Base-by-base conservation (phyloP, 306 rosid genomes). In the Herpetospermum pedunculosum region DNA sequence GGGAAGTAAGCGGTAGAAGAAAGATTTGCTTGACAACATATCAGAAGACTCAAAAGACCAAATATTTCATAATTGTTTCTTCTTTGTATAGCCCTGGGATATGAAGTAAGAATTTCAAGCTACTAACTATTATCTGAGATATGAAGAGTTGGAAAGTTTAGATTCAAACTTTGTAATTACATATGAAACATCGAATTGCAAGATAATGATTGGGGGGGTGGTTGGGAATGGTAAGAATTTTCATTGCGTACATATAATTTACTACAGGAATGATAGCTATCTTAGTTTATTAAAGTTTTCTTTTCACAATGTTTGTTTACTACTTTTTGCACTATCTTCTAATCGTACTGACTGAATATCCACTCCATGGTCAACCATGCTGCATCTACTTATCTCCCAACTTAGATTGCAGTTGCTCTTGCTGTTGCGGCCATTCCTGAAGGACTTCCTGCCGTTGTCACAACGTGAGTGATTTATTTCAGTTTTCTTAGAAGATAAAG, bases 341-440 rank as follows among this genome's bases (percentile, higher is more conserved):
- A 21, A 35, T 41, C 18, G 18, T 38, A 65, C n/a, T 19, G 11
- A 23, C 19, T 65, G 34, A 65, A 40, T 65, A 40, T 72, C 60
- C 74, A 21, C 6, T 65, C n/a, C n/a, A 10, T 40, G 50, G 34
- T 65, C 72, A 19, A 38, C 5, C 12, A 21, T 19, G 10, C 44
- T 63, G 46, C 70, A 35, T 11, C 50, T 62, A 8, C 70, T 34
- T 19, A 75, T 53, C 49, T n/a, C 60, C 77, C 77, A 73, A 75
- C 73, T 76, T 79, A 93, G 98, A 94, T 94, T 86, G 98, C 98
- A 76, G 98, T 94, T 73, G 98, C 98, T 73, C 87, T 94, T 85
- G 98, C 98, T 32, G 98, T 94, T 85, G 98, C 98, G 32, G 98
- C 98, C 6, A 94, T 94, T 80, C 98, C 98, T 9, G 98, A 94